Base-by-base conservation (phyloP, 2,329 filamentous ascomycete species). In the Penicillium hordei region DNA sequence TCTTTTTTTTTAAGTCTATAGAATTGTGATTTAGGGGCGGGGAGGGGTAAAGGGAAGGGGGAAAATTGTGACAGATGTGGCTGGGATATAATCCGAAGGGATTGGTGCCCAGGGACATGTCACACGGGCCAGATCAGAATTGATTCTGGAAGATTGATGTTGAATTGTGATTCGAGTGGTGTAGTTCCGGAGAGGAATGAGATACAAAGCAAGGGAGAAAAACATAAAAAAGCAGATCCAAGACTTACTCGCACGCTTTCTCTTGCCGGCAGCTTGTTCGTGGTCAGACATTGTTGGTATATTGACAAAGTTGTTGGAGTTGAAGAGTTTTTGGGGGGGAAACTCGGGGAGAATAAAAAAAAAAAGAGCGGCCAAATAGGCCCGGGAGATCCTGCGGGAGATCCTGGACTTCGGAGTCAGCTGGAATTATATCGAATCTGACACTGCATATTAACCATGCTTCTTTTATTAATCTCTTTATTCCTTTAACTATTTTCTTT, bases 241-340 rank as follows among this genome's bases (percentile, higher is more conserved):
- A 49, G 50, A 75, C 73, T 63, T 71, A 75, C 73, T 73, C 60
- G 73, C 70, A 60, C 73, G 66, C 65, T 75, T 75, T 66, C 73
- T 69, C 65, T 75, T 75, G 39, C 73, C 73, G 38, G 71, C 70
- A 6, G 59, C 59, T 63, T 72, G 68, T 55, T 65, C 59, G 52
- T 61, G 46, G 42, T 73, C 70, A 15, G 72, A 74, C 72, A 75
- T 75, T 21, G 27, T 23, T 52, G 17, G 9, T 9, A 27, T 38
- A 42, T 15, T 69, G 64, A 38, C 19, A 23, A 39, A 42, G 39
- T 54, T 52, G 53, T 31, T 39, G n/a, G 43, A 51, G 45, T 52
- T 57, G 59, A 66, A 65, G 65, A 65, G 59, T 61, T 65, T 65
- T 66, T 60, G 63, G 43, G 46, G 48, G 48, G 46, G 33, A 52